Conservation (phyloP, 495 filamentous ascomycete genomes). For the Penicillium chermesinum region DNA sequence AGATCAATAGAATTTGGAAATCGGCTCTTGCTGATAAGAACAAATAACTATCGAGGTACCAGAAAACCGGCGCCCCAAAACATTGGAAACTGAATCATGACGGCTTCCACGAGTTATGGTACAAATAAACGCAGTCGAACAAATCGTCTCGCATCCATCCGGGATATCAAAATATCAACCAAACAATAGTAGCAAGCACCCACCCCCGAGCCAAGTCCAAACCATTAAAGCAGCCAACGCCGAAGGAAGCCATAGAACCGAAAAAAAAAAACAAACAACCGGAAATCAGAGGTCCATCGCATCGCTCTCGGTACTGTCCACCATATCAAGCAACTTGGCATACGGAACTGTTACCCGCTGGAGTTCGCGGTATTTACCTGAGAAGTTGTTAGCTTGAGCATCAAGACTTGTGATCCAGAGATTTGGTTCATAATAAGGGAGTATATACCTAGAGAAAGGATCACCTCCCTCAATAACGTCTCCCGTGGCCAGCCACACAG, state of each 20-base stretch:
- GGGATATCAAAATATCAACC: conserved; percentile 2
- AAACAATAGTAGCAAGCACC: not conserved
- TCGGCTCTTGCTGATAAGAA: too few species aligned
- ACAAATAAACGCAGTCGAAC: not conserved
- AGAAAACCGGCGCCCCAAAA: too few species aligned
- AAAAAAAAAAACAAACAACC: conserved; percentile 2
- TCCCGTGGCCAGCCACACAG: conserved; percentile 86
- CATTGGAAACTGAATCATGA: too few species aligned
- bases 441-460: conserved; percentile 82
- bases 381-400: too few species aligned
- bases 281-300: conserved; percentile 47
- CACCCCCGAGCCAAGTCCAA: not conserved
- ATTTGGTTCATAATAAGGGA: conserved; percentile 2
- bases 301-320: conserved; percentile 45
- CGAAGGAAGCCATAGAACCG: conserved; percentile 1
- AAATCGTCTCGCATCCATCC: not conserved
- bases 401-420: too few species aligned
- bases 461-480: conserved; percentile 80
- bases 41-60: too few species aligned
- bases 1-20: not conserved
- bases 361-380: conserved; percentile 89
- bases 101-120: too few species aligned
- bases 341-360: conserved; percentile 91
- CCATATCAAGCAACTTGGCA: conserved; percentile 64
- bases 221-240: conserved; percentile 13